Evolutionary conservation across 2,329 filamentous ascomycete species (phyloP).

Genomic region (Beauveria sp.): DNA sequence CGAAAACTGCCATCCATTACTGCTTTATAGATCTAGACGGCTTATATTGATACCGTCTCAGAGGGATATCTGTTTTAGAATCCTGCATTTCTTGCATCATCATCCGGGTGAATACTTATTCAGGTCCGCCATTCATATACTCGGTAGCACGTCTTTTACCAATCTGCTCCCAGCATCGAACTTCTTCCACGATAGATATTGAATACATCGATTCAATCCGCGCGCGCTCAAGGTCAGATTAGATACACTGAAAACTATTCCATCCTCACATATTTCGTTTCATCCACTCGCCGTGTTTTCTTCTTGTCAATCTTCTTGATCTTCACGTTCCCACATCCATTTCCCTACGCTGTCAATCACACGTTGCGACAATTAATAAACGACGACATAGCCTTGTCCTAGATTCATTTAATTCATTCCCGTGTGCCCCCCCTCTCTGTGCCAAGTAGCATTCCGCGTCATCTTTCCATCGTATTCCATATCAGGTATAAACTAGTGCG

Average conservation of each 20-base stretch:
- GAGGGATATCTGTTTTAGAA: background rate
- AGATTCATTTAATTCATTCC: background rate
- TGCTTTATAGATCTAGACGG: background rate
- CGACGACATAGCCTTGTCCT: background rate
- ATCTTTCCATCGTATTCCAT: background rate
- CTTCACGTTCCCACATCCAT: background rate
- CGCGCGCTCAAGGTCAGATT: background rate
- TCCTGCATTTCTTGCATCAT: background rate
- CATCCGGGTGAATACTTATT: background rate
- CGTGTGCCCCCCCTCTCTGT: background rate
- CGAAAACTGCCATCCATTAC: background rate
- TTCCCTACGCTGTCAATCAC: background rate
- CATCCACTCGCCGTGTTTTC: too few species aligned
- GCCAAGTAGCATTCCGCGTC: background rate
- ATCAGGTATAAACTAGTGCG: constrained; percentile 1
- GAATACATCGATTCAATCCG: background rate
- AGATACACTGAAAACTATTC: background rate
- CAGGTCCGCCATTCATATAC: background rate
- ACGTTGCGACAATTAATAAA: background rate
- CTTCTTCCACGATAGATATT: constrained; percentile 7
- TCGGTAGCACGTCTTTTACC: background rate
- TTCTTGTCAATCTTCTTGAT: background rate
- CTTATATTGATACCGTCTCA: background rate
- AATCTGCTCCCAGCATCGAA: too few species aligned
- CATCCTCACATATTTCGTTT: background rate